Evolutionary conservation across 2,329 filamentous ascomycete species (phyloP).

Genomic region (Ceratocystiopsis sp.): DNA sequence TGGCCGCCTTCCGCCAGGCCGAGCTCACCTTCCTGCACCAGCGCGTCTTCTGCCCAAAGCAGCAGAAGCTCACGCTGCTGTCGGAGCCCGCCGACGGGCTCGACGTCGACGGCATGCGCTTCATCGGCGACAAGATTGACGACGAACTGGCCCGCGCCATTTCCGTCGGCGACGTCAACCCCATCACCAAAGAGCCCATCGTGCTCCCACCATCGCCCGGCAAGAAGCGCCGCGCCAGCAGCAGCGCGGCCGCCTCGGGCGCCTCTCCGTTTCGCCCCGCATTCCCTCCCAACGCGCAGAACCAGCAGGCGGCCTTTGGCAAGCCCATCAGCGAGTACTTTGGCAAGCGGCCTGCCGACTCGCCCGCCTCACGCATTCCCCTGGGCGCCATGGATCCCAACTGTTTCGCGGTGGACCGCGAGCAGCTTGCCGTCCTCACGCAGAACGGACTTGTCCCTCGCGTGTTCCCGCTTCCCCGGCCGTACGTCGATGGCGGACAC

Average conservation of each 20-base stretch:
- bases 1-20: slow-evolving; percentile 66
- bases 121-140: slow-evolving; percentile 60
- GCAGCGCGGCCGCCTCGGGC: slow-evolving; percentile 13
- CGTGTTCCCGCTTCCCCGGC: slow-evolving; percentile 41
- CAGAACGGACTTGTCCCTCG: slow-evolving; percentile 32
- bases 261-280: slow-evolving; percentile 7
- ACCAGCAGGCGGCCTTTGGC: slow-evolving; percentile 11
- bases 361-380: slow-evolving; percentile 27
- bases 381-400: slow-evolving; percentile 48
- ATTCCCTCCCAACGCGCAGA: neutral
- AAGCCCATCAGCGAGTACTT: slow-evolving; percentile 41
- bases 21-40: slow-evolving; percentile 89
- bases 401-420: slow-evolving; percentile 36
- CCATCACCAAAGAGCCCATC: slow-evolving; percentile 64
- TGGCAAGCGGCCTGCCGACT: slow-evolving; percentile 26
- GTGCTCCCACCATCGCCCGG: slow-evolving; percentile 23
- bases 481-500: slow-evolving; percentile 28
- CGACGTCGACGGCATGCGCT: slow-evolving; percentile 55
- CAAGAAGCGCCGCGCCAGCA: slow-evolving; percentile 19
- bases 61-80: slow-evolving; percentile 55
- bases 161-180: slow-evolving; percentile 68
- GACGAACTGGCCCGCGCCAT: slow-evolving; percentile 54
- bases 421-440: slow-evolving; percentile 30
- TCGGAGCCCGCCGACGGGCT: slow-evolving; percentile 47
- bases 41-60: slow-evolving; percentile 74